These are phyloP conservation scores for Fusarium sp. DNA, from an alignment of 2,329 filamentous ascomycete species.

Conservation along the genomic window DNA sequence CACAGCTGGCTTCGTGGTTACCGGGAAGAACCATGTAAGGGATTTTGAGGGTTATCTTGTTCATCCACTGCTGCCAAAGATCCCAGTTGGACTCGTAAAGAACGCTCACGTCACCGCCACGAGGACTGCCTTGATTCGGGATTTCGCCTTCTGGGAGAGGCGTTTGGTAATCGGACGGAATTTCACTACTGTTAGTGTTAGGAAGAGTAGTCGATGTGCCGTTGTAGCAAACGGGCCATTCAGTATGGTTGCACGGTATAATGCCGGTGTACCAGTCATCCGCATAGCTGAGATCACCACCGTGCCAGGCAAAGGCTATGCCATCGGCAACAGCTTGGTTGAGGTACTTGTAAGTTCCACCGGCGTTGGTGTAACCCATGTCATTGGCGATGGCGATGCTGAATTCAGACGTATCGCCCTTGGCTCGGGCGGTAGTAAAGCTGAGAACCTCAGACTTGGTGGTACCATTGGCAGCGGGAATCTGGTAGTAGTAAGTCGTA, in stretches of 20 bases:
- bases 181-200: not conserved
- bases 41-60: not conserved
- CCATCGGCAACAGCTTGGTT: not conserved
- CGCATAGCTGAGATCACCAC: conserved; percentile 1
- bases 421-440: not conserved
- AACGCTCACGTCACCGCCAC: not conserved
- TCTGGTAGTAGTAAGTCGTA: not conserved
- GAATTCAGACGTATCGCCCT: not conserved
- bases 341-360: not conserved
- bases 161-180: not conserved
- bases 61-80: conserved; percentile 16
- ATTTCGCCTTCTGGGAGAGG: not conserved
- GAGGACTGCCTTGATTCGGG: not conserved
- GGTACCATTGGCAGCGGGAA: not conserved
- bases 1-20: not conserved
- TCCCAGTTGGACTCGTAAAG: conserved; percentile 11
- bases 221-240: conserved; percentile 4
- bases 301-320: not conserved
- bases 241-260: accelerated
- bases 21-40: not conserved
- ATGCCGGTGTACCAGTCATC: conserved; percentile 7
- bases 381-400: not conserved
- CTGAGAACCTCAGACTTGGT: not conserved
- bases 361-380: not conserved
- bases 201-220: not conserved